Percentiles rank a stretch among this genome's conserved stretches.
Conservation (phyloP, 1,139 yeast species). For the Tardiomyces depauwii region DNA sequence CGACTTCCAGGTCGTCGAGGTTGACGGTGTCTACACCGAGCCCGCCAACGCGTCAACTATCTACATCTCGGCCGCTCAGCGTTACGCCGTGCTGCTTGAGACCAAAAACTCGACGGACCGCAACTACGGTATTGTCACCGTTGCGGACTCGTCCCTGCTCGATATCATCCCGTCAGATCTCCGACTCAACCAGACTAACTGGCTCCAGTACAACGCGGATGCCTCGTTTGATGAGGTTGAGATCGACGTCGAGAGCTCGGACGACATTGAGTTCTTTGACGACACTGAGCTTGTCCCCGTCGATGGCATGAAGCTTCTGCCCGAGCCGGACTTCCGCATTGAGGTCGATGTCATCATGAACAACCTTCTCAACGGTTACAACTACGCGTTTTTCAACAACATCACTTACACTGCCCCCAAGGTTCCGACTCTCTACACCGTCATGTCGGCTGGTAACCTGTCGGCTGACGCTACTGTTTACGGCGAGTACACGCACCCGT, state of each 20-base stretch:
- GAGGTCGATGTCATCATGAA: slow-evolving; percentile 64
- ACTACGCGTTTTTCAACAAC: slow-evolving; percentile 86
- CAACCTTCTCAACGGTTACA: slow-evolving; percentile 69
- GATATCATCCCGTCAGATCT: slow-evolving; percentile 58
- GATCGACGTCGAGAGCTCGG: slow-evolving; percentile 15
- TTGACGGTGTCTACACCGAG: slow-evolving; percentile 71
- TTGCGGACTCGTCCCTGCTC: slow-evolving; percentile 68
- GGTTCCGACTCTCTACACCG: slow-evolving; percentile 73
- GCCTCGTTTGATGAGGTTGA: slow-evolving; percentile 2
- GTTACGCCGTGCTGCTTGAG: slow-evolving; percentile 60
- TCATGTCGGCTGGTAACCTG: slow-evolving; percentile 53
- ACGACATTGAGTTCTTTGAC: slow-evolving; percentile 23
- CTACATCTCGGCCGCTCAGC: slow-evolving; percentile 67
- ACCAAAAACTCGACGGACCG: slow-evolving; percentile 50
- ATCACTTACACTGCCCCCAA: slow-evolving; percentile 66
- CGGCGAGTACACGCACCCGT: slow-evolving; percentile 70
- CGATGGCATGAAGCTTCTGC: slow-evolving; percentile 38
- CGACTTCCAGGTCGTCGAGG: slow-evolving; percentile 67
- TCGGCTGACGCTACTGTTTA: slow-evolving; percentile 48
- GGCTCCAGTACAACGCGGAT: slow-evolving; percentile 24
- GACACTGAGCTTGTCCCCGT: slow-evolving; percentile 42
- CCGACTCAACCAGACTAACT: slow-evolving; percentile 58
- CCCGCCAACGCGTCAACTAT: slow-evolving; percentile 47
- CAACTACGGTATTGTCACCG: slow-evolving; percentile 71
- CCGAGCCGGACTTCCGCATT: slow-evolving; percentile 57